phyloP scores from a whole-genome alignment of 1,284 basidiomycete genomes.

The Fomitopsis palustris region DNA sequence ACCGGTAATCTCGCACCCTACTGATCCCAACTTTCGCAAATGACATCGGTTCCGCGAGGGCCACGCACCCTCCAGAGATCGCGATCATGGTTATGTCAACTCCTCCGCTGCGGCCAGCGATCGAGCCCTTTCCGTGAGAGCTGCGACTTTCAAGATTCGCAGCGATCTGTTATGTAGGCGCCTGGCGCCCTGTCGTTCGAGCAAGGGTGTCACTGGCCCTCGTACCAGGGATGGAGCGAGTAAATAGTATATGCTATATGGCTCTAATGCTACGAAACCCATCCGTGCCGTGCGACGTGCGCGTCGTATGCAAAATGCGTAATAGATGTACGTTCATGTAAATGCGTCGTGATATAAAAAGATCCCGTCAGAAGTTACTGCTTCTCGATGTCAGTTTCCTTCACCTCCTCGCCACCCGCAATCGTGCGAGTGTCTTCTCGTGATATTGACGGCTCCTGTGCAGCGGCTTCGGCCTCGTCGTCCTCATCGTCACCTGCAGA shows the following conservation, averaged over 20 bases:
- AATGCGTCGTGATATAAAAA: background rate
- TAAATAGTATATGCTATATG: background rate
- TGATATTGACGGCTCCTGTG: constrained; percentile 1
- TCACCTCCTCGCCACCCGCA: background rate
- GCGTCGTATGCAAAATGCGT: background rate
- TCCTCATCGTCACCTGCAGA: constrained; percentile 7
- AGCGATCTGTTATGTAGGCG: background rate
- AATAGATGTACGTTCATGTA: background rate
- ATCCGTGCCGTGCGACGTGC: background rate
- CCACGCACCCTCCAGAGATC: background rate
- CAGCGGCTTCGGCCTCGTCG: constrained; percentile 2
- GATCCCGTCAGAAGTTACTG: background rate
- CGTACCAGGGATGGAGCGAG: background rate
- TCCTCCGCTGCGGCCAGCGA: background rate
- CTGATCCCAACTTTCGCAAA: background rate
- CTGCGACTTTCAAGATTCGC: background rate
- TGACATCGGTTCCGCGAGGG: background rate
- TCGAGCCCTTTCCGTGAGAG: background rate
- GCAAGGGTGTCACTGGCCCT: background rate
- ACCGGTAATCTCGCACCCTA: background rate
- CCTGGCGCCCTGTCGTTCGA: background rate
- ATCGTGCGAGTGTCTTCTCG: constrained; percentile 4
- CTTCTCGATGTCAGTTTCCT: background rate
- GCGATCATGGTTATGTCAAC: background rate
- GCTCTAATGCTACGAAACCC: background rate